A percentile compares a stretch with the other conserved stretches of the same genome.
These are phyloP conservation scores for Xylaria sp. DNA, from an alignment of 2,329 filamentous ascomycete genomes.

Conservation along the genomic window DNA sequence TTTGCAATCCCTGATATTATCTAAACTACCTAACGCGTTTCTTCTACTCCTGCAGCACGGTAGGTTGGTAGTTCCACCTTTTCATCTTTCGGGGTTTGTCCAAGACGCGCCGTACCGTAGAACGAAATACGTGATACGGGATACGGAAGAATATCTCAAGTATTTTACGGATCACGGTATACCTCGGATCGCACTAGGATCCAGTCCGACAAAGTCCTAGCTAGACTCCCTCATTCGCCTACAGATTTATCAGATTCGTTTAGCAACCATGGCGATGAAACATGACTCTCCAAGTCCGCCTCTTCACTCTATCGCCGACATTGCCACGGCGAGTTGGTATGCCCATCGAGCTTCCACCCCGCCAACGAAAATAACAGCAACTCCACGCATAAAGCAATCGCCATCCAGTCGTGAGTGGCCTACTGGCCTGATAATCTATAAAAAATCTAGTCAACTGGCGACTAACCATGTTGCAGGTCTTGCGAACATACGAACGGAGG, in stretches of 20 bases:
- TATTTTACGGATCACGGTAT: too few relatives aligned
- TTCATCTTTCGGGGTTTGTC: background rate
- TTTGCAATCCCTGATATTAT: too few relatives aligned
- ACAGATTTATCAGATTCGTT: background rate
- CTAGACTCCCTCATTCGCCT: background rate
- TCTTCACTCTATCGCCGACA: constrained; percentile 23
- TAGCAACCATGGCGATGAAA: constrained; percentile 2
- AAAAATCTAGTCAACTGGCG: background rate
- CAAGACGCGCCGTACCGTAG: too few relatives aligned
- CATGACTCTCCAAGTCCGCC: constrained; percentile 7
- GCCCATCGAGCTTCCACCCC: constrained; percentile 23
- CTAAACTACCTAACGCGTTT: too few relatives aligned
- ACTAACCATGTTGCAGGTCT: constrained; percentile 3
- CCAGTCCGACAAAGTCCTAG: background rate
- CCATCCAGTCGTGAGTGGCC: constrained; percentile 15
- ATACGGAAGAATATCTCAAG: too few relatives aligned
- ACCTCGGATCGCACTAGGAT: too few relatives aligned
- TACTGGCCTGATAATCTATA: background rate
- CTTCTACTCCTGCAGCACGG: too few relatives aligned
- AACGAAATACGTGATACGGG: too few relatives aligned
- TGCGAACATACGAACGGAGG: background rate
- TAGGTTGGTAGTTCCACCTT: background rate
- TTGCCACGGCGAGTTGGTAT: constrained; percentile 25
- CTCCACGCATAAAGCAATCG: constrained; percentile 6
- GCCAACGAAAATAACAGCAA: background rate